A percentile compares a stretch with the other conserved stretches of the same genome.
Conservation (phyloP, 129 eudicot species). For the Scalesia atractyloides region DNA sequence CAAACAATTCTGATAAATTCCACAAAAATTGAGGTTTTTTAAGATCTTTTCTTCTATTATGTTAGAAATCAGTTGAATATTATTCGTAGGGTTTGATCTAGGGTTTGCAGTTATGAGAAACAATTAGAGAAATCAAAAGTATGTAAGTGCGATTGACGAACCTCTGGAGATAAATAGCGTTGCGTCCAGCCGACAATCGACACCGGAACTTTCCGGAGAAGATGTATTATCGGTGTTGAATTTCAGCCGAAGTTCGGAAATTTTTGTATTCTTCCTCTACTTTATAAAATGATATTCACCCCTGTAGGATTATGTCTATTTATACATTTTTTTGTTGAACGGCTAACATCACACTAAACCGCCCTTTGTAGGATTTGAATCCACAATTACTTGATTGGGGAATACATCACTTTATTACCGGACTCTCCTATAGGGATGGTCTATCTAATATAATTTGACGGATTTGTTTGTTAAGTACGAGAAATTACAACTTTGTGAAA, state of each 20-base stretch:
- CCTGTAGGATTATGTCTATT: no score
- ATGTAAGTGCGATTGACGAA: slow-evolving; percentile 6
- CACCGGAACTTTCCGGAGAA: neutral
- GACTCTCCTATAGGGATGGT: no score
- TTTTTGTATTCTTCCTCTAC: neutral
- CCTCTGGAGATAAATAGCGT: slow-evolving; percentile 7
- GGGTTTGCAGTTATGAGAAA: slow-evolving; percentile 14
- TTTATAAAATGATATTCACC: neutral
- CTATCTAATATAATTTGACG: no score
- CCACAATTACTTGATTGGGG: no score
- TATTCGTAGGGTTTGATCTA: slow-evolving; percentile 11
- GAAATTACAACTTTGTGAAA: no score
- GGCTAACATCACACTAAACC: no score
- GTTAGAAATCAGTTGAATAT: neutral
- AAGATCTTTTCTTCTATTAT: neutral
- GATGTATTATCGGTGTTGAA: neutral
- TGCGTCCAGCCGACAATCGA: neutral
- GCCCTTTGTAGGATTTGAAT: no score
- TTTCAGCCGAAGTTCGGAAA: neutral
- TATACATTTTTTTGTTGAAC: no score
- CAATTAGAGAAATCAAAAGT: neutral
- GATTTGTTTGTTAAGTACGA: no score
- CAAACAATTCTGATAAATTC: neutral
- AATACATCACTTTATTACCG: no score
- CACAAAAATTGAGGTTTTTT: neutral